phyloP scores from a whole-genome alignment of 306 rosid species.

The Fagus crenata region DNA sequence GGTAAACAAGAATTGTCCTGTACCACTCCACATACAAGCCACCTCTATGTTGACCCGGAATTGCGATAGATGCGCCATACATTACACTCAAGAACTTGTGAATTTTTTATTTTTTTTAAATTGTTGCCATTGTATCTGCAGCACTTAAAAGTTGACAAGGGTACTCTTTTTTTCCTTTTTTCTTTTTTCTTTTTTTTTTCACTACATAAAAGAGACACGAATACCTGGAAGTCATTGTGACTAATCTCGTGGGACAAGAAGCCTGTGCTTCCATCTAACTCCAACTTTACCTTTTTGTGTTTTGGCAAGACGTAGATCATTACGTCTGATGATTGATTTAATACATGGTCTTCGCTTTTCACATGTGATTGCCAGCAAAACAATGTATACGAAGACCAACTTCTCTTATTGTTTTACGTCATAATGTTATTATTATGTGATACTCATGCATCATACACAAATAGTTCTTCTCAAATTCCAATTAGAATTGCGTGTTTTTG shows the following conservation, averaged over 20 bases:
- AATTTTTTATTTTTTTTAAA: background rate
- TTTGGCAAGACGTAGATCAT: too few relatives aligned
- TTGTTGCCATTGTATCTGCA: background rate
- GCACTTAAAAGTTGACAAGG: background rate
- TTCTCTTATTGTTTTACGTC: background rate
- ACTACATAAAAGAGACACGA: background rate
- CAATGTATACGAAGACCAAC: background rate
- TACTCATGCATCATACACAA: background rate
- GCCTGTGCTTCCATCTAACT: background rate
- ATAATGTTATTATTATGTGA: background rate
- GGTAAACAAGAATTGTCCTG: background rate
- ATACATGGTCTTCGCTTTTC: background rate
- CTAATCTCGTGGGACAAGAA: background rate
- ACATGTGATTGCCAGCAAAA: slow-evolving; percentile 1
- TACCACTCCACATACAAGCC: background rate
- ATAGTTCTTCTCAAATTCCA: background rate
- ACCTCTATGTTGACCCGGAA: background rate
- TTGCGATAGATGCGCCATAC: background rate
- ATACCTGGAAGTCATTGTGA: background rate
- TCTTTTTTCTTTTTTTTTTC: too few relatives aligned
- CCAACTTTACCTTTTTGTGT: too few relatives aligned
- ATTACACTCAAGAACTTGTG: background rate
- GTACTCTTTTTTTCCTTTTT: too few relatives aligned
- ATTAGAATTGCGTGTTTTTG: too few relatives aligned
- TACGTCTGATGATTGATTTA: too few relatives aligned